Percentiles rank a stretch among this genome's conserved stretches.
These are phyloP conservation scores for Saccharomycopsis fodiens DNA, from an alignment of 805 yeast genomes.

Conservation along the genomic window DNA sequence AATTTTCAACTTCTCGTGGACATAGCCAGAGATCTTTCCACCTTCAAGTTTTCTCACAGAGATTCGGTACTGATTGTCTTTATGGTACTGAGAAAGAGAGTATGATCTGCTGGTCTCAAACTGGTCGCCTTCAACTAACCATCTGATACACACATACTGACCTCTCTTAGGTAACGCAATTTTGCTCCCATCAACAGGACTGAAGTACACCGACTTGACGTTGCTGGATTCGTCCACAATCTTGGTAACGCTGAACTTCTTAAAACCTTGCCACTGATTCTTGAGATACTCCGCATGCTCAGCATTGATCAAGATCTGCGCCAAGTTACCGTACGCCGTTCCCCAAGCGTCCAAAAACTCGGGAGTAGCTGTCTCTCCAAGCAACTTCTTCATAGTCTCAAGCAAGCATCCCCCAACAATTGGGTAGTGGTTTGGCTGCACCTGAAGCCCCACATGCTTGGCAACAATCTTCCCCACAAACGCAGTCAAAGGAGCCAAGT, in stretches of 20 bases:
- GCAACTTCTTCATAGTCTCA: constrained; percentile 42
- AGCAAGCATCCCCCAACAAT: constrained; percentile 55
- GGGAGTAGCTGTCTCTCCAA: constrained; percentile 52
- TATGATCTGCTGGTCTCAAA: constrained; percentile 44
- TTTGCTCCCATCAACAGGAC: constrained; percentile 36
- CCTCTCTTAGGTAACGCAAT: constrained; percentile 32
- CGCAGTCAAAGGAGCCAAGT: constrained; percentile 42
- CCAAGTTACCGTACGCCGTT: constrained; percentile 56
- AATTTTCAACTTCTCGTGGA: constrained; percentile 31
- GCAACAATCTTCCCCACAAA: constrained; percentile 53
- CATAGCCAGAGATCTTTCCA: constrained; percentile 44
- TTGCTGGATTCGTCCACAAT: constrained; percentile 37
- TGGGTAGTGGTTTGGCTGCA: constrained; percentile 57
- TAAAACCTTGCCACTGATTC: constrained; percentile 51
- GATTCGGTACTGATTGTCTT: constrained; percentile 44
- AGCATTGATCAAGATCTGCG: constrained; percentile 48
- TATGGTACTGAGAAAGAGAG: constrained; percentile 38
- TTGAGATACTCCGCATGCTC: constrained; percentile 41
- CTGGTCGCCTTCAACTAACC: too few relatives aligned
- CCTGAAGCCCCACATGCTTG: constrained; percentile 60
- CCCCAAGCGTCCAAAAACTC: constrained; percentile 58
- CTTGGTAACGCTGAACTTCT: constrained; percentile 38
- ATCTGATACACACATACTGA: constrained; percentile 33
- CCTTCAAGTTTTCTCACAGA: constrained; percentile 43
- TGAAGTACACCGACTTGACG: constrained; percentile 45